Conservation (phyloP, 306 rosid species). For the Mimosa bimucronata region DNA sequence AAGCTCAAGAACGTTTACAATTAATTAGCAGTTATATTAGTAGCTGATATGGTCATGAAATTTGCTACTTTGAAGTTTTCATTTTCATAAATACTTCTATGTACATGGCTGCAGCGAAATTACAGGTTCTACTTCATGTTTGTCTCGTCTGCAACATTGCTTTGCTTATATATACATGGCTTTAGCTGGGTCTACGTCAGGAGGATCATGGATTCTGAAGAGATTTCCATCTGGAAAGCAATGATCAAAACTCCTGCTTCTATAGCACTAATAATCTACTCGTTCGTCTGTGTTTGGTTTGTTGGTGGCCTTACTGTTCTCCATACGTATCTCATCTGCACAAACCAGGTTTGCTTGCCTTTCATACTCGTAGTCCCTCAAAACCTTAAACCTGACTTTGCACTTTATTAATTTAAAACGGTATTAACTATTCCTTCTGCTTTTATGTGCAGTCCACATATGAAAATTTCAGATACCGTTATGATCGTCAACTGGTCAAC, state of each 20-base stretch:
- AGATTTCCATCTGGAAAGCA: slow-evolving; percentile 65
- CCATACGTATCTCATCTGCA: slow-evolving; percentile 77
- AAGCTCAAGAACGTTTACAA: slow-evolving; percentile 10
- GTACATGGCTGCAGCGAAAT: slow-evolving; percentile 62
- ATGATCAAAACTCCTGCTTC: slow-evolving; percentile 76
- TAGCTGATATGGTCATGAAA: slow-evolving; percentile 25
- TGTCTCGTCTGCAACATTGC: slow-evolving; percentile 62
- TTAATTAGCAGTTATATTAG: slow-evolving; percentile 16
- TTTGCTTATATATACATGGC: slow-evolving; percentile 67
- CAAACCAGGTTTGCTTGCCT: slow-evolving; percentile 61
- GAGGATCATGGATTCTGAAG: slow-evolving; percentile 60
- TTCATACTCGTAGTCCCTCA: slow-evolving; percentile 8
- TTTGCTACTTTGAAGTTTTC: slow-evolving; percentile 20
- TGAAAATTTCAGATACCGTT: slow-evolving; percentile 76
- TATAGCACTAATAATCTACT: slow-evolving; percentile 58
- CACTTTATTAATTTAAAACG: too few species aligned
- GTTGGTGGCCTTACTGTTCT: slow-evolving; percentile 72
- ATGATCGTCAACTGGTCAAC: slow-evolving; percentile 55
- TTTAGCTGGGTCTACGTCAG: slow-evolving; percentile 76
- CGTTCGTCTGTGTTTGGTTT: slow-evolving; percentile 65
- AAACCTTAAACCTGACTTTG: background rate
- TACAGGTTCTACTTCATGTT: slow-evolving; percentile 76
- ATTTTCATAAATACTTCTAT: slow-evolving; percentile 19
- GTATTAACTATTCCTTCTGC: slow-evolving; percentile 26
- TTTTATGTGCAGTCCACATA: slow-evolving; percentile 66